phyloP scores from a whole-genome alignment of 1,284 basidiomycete genomes.

The Sphagnurus paluster region DNA sequence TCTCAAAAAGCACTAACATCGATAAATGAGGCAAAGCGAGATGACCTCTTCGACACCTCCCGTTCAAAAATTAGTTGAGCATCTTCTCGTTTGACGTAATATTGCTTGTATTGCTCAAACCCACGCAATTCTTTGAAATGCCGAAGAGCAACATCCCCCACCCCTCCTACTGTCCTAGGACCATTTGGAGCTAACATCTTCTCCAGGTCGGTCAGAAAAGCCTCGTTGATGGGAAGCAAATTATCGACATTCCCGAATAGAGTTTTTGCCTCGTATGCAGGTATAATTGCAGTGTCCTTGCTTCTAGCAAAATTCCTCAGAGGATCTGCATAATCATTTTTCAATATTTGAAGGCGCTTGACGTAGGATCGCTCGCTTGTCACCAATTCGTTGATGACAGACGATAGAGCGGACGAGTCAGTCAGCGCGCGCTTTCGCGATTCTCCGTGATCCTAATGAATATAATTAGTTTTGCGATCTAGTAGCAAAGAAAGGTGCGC shows the following conservation, averaged over 20 bases:
- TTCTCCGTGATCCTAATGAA: conserved; percentile 39
- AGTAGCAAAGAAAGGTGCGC: not conserved
- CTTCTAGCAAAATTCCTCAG: conserved; percentile 82
- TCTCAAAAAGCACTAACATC: conserved; percentile 57
- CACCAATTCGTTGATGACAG: conserved; percentile 76
- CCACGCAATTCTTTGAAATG: conserved; percentile 83
- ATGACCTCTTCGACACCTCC: conserved; percentile 75
- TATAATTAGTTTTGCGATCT: conserved; percentile 5
- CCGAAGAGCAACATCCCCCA: conserved; percentile 84
- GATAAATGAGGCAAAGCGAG: conserved; percentile 79
- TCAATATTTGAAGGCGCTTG: conserved; percentile 70
- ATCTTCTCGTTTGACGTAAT: conserved; percentile 92
- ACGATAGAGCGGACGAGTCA: conserved; percentile 61
- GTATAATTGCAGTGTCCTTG: conserved; percentile 85
- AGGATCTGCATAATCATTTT: conserved; percentile 87
- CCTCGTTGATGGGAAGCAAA: conserved; percentile 84
- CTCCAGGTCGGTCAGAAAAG: conserved; percentile 85
- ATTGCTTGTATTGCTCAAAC: conserved; percentile 90
- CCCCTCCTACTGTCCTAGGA: conserved; percentile 53
- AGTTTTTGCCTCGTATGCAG: conserved; percentile 87
- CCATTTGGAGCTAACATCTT: conserved; percentile 67
- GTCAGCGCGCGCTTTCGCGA: conserved; percentile 59
- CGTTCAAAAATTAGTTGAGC: conserved; percentile 88
- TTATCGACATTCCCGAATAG: conserved; percentile 94
- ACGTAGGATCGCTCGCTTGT: conserved; percentile 80